Evolutionary conservation across 2,329 filamentous ascomycete species (phyloP), one percentile per base, ranked within the genome.

Genomic region (Pseudogymnoascus sp.): DNA sequence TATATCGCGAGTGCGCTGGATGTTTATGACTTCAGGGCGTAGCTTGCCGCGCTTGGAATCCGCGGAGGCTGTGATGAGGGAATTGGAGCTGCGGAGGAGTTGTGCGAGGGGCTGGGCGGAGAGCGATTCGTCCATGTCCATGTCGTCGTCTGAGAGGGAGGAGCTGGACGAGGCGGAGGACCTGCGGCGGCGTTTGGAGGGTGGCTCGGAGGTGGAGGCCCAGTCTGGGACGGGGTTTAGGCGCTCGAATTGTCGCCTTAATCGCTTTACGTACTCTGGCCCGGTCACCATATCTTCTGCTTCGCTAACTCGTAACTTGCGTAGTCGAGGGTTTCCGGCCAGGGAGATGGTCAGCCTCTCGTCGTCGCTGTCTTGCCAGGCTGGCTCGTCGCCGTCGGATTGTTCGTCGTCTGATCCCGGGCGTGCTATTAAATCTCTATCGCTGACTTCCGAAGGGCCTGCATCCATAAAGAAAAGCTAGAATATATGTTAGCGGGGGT

Each of bases 301-400:
- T 72, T 93, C 91, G 1, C 86, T 88, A 60, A 87, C 80, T 65
- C 95, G 84, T 66, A 99, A 80, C 76, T 97, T 97, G 68, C 93
- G 85, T 72, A 97, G 75, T 67, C 90, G 84, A 59, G 86, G 84
- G 49, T 88, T 86, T 25, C 85, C 84, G 3, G 91, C 89, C 40
- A 99, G 82, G 12, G 93, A 97, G 59, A 99, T 83, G 5, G 86
- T 84, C 66, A 97, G 79, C 62, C 90, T 84, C 72, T 97, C 95
- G 72, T 99, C 95, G 70, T 99, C 95, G 75, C 93, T 97, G 74
- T 99, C 95, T 69, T 93, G 87, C 95, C 95, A 99, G 1, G 86
- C 90, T 2, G 88, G 82, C 18, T 79, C 78, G 43, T 82, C 78
- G 67, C 76, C 75, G 36, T 74, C 75, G 34, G 76, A 77, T 21